A percentile compares a stretch with the other conserved stretches of the same genome.
Conservation (phyloP, 2,329 filamentous ascomycete species). For the Calonectria naviculata region DNA sequence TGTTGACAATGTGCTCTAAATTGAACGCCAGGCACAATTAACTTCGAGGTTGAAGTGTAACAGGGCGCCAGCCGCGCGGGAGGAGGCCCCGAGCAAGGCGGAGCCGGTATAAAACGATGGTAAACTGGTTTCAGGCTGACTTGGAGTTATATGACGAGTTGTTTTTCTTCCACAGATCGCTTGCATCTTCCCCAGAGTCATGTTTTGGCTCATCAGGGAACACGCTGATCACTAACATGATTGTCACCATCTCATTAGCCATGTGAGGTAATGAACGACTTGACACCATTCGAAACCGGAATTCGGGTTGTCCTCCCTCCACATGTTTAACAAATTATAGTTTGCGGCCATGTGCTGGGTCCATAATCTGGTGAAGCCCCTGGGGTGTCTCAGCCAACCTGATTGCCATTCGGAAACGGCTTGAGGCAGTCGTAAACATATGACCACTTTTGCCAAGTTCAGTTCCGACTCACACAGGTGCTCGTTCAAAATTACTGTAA, state of each 20-base stretch:
- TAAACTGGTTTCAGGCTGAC: neutral
- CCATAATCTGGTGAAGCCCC: neutral
- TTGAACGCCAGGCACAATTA: neutral
- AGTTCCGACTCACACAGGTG: neutral
- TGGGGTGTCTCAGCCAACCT: neutral
- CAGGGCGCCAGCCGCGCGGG: neutral
- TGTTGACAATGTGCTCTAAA: neutral
- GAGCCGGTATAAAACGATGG: neutral
- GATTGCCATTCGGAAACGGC: neutral
- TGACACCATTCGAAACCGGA: neutral
- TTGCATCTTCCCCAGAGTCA: neutral
- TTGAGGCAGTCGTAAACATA: neutral
- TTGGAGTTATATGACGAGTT: neutral
- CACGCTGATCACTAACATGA: neutral
- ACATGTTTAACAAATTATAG: neutral
- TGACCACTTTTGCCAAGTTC: neutral
- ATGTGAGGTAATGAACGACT: neutral
- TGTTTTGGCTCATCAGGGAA: neutral
- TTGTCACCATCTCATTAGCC: neutral
- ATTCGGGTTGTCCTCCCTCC: too few species aligned
- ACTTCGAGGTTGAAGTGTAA: neutral
- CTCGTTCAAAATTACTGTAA: neutral
- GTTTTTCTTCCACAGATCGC: too few species aligned
- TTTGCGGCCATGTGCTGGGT: neutral
- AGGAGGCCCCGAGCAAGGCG: too few species aligned